These are phyloP conservation scores for Aspergillus quadricinctus DNA, from an alignment of 2,329 filamentous ascomycete genomes.

Conservation along the genomic window DNA sequence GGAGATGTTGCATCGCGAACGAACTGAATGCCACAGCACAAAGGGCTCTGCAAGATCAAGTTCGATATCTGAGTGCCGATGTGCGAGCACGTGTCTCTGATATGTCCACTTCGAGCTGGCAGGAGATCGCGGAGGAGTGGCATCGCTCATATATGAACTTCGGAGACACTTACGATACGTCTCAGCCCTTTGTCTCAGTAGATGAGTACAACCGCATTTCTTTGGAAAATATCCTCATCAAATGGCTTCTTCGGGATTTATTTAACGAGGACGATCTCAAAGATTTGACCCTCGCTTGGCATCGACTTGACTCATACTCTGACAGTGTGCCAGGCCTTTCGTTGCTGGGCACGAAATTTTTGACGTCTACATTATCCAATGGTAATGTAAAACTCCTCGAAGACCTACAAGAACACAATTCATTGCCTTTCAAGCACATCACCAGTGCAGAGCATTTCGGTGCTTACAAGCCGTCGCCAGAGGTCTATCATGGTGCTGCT, in stretches of 20 bases:
- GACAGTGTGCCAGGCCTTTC: conserved; percentile 56
- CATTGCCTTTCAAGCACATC: conserved; percentile 57
- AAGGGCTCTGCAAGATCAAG: conserved; percentile 6
- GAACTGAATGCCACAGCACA: conserved; percentile 8
- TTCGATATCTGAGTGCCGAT: conserved; percentile 1
- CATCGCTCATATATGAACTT: conserved; percentile 15
- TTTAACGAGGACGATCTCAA: conserved; percentile 11
- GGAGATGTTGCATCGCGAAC: conserved; percentile 13
- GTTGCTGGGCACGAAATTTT: conserved; percentile 51
- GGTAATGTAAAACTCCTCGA: conserved; percentile 61
- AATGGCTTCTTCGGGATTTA: conserved; percentile 5
- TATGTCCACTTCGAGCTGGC: conserved; percentile 10
- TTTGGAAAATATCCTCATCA: conserved; percentile 5
- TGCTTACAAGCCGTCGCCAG: conserved; percentile 66
- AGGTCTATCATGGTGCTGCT: conserved; percentile 63
- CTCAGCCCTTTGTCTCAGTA: conserved; percentile 13
- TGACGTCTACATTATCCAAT: conserved; percentile 66
- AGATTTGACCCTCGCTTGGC: conserved; percentile 60
- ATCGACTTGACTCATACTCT: conserved; percentile 64
- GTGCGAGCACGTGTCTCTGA: conserved; percentile 5
- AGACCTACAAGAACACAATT: conserved; percentile 57
- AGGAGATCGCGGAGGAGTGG: conserved; percentile 12
- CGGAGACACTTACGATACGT: conserved; percentile 10
- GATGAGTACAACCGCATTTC: conserved; percentile 14
- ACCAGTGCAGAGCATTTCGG: conserved; percentile 65